Evolutionary conservation across 805 yeast species (phyloP), one percentile per base, ranked within the genome.

Genomic region (Wickerhamomyces silvicola): DNA sequence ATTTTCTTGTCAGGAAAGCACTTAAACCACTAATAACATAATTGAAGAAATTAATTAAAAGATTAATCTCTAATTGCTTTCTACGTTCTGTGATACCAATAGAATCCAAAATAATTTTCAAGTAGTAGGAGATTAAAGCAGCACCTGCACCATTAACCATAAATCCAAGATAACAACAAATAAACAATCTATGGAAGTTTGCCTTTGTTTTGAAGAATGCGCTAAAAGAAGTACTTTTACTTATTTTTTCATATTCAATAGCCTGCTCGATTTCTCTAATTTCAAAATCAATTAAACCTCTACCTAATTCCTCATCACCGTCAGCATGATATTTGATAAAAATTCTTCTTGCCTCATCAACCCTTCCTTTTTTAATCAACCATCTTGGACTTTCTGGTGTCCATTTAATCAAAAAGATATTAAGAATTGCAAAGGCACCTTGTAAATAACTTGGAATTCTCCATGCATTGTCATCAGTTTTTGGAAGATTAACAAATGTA

Each of bases 361-460:
- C 34, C 35, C 58, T 54, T 15, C 66, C 69, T 38, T 57, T 58
- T 18, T 56, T 47, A 30, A 66, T 42, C 24, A 56, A 54, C 43
- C 33, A 68, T 41, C 73, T 52, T 36, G 73, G 73, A 14, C 65
- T 57, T 47, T 68, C 73, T 12, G 75, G 75, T 28, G 64, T 53
- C 10, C 15, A n/a, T 22, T 15, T 22, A 10, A 27, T 16, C 7
- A 27, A 13, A 4, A 18, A 8, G 5, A 57, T 60, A 5, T 10
- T 59, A 24, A 63, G 31, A 12, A 57, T 44, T 4, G 39, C 5
- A 35, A 65, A 50, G 9, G 56, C 45, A 18, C 63, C 68, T 50
- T 72, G 78, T 26, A 72, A 41, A 28, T 58, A 57, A 10, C 72
- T 57, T 17, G 78, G 78, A 30, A 71, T 54, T 50, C 71, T 66